Percentiles rank a stretch among this genome's conserved stretches.
Evolutionary conservation across 2,329 filamentous ascomycete genomes (phyloP).

Genomic region (Arthrinium phaeospermum): DNA sequence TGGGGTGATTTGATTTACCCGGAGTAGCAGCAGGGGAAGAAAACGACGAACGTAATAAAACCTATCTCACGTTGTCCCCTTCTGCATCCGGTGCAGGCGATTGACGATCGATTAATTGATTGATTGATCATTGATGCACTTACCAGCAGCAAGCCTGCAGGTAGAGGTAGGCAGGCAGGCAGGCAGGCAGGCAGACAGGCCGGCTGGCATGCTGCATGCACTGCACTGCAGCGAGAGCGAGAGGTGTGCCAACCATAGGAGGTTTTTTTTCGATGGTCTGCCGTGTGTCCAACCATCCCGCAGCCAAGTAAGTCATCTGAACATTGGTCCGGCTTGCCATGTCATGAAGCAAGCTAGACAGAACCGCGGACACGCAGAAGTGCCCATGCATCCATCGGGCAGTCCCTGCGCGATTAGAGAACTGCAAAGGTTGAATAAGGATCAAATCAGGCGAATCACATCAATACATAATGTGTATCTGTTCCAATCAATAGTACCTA

Average conservation of each 20-base stretch:
- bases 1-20: background rate
- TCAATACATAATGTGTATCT: background rate
- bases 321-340: slow-evolving; percentile 1
- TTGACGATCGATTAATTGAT: background rate
- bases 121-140: background rate
- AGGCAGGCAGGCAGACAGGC: too few species aligned
- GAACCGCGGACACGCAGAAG: background rate
- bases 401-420: background rate
- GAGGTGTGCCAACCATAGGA: background rate
- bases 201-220: too few species aligned
- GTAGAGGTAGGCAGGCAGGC: too few species aligned
- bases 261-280: background rate
- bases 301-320: slow-evolving; percentile 13
- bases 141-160: background rate
- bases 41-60: background rate
- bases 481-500: background rate
- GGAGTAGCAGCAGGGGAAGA: background rate
- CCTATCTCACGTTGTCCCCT: background rate
- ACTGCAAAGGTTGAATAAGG: background rate
- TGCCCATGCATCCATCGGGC: background rate
- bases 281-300: slow-evolving; percentile 1
- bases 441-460: background rate
- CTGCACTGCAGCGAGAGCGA: background rate
- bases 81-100: background rate
- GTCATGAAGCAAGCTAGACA: slow-evolving; percentile 11